These are phyloP conservation scores for Bremia lactucae DNA, from an alignment of 352 stramenopile species.

Conservation along the genomic window DNA sequence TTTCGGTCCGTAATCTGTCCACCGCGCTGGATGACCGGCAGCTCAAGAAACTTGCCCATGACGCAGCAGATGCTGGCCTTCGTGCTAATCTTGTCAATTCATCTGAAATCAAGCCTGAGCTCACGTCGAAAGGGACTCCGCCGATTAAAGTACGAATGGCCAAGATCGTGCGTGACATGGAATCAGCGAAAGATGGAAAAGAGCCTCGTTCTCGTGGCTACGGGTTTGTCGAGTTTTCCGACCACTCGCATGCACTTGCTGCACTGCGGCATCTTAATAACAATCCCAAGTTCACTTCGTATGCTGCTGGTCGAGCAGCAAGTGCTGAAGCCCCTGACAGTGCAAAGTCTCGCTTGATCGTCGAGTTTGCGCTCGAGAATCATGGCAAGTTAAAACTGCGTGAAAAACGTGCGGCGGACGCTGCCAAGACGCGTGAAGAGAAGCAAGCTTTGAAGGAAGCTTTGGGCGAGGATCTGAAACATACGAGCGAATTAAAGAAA, in stretches of 20 bases:
- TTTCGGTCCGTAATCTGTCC: conserved; percentile 91
- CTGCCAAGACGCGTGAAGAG: conserved; percentile 59
- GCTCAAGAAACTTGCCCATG: conserved; percentile 86
- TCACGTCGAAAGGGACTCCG: conserved; percentile 28
- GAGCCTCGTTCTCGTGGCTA: conserved; percentile 53
- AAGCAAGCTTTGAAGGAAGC: conserved; percentile 52
- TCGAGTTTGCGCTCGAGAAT: conserved; percentile 86
- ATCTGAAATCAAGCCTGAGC: conserved; percentile 71
- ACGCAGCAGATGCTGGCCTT: conserved; percentile 66
- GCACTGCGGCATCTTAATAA: conserved; percentile 95
- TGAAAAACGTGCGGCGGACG: conserved; percentile 60
- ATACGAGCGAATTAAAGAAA: conserved; percentile 33
- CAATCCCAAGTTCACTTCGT: conserved; percentile 86
- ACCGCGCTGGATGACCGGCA: conserved; percentile 78
- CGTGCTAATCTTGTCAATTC: conserved; percentile 58
- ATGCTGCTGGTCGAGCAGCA: conserved; percentile 40
- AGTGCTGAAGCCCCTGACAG: conserved; percentile 28
- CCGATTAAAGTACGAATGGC: conserved; percentile 72
- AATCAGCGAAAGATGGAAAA: conserved; percentile 51
- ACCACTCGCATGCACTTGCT: conserved; percentile 94
- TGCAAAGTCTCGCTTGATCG: conserved; percentile 73
- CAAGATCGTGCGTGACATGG: conserved; percentile 73
- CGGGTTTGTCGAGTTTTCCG: conserved; percentile 96
- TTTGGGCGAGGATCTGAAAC: conserved; percentile 33
- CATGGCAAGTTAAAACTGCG: conserved; percentile 81